Conservation (phyloP, 495 filamentous ascomycete genomes). For the Neurospora tetrasperma region DNA sequence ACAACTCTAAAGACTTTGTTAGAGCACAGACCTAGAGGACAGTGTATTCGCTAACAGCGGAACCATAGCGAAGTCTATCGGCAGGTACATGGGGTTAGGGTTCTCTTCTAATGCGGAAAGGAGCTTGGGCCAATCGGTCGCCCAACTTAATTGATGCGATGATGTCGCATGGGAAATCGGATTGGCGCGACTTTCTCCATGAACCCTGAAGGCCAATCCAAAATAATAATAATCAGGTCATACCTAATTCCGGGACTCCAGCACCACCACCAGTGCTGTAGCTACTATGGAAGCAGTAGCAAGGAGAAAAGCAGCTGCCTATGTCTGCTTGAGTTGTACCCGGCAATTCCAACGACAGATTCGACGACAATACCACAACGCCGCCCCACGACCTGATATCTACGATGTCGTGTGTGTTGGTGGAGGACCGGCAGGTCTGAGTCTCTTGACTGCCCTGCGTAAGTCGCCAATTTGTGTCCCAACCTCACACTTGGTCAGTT, state of each 20-base stretch:
- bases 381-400: constrained; percentile 42
- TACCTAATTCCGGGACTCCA: neutral
- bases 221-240: neutral
- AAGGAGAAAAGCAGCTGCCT: constrained; percentile 16
- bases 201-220: neutral
- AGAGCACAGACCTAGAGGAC: too few relatives aligned
- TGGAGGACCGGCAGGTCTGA: constrained; percentile 90
- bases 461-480: constrained; percentile 20
- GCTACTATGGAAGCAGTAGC: constrained; percentile 15
- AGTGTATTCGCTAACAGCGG: too few relatives aligned
- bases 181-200: neutral
- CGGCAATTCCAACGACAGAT: constrained; percentile 21
- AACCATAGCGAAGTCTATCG: too few relatives aligned
- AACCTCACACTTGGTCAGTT: constrained; percentile 3
- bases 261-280: neutral
- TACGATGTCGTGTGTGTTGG: constrained; percentile 96
- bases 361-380: constrained; percentile 29
- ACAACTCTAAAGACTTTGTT: too few relatives aligned
- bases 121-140: neutral
- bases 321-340: constrained; percentile 38
- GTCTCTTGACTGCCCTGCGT: constrained; percentile 80
- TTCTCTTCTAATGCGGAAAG: neutral
- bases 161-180: neutral
- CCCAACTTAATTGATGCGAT: neutral
- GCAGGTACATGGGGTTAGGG: neutral